Evolutionary conservation across 1,139 yeast genomes (phyloP).

Genomic region (Magnusiomyces tetraspermus): DNA sequence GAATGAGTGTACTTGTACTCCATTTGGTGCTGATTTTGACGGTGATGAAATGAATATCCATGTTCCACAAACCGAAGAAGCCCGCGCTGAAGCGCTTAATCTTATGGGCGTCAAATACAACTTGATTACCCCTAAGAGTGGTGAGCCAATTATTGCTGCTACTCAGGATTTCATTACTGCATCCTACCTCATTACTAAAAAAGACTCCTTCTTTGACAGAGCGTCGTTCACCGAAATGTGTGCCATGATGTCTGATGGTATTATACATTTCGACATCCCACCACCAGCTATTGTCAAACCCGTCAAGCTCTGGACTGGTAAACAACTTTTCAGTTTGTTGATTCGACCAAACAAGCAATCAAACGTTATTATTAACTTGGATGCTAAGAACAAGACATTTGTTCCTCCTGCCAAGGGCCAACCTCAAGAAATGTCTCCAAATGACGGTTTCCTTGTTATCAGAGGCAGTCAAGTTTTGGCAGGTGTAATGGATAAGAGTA

Average conservation of each 20-base stretch:
- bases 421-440: constrained; percentile 94
- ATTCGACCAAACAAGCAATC: constrained; percentile 72
- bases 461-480: constrained; percentile 82
- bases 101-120: constrained; percentile 97
- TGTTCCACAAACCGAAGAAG: constrained; percentile 98
- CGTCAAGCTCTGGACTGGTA: constrained; percentile 89
- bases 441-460: constrained; percentile 87
- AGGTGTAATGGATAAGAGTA: constrained; percentile 96
- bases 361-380: constrained; percentile 78
- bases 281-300: constrained; percentile 94
- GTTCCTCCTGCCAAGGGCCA: constrained; percentile 57
- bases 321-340: constrained; percentile 81
- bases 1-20: constrained; percentile 98
- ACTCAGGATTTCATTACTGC: constrained; percentile 99
- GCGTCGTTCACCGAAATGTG: constrained; percentile 74
- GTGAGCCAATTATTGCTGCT: constrained; percentile 99
- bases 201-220: constrained; percentile 89
- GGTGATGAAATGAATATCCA: constrained; percentile 99
- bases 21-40: constrained; percentile 98
- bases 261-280: constrained; percentile 79
- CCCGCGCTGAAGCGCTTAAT: constrained; percentile 94
- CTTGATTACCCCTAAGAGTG: constrained; percentile 89
- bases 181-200: constrained; percentile 81
- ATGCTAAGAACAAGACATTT: constrained; percentile 88
- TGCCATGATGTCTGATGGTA: constrained; percentile 95